Percentiles rank a stretch among this genome's conserved stretches.
phyloP scores from a whole-genome alignment of 371 early-diverging fungal genomes.

The Dichotomocladium elegans region DNA sequence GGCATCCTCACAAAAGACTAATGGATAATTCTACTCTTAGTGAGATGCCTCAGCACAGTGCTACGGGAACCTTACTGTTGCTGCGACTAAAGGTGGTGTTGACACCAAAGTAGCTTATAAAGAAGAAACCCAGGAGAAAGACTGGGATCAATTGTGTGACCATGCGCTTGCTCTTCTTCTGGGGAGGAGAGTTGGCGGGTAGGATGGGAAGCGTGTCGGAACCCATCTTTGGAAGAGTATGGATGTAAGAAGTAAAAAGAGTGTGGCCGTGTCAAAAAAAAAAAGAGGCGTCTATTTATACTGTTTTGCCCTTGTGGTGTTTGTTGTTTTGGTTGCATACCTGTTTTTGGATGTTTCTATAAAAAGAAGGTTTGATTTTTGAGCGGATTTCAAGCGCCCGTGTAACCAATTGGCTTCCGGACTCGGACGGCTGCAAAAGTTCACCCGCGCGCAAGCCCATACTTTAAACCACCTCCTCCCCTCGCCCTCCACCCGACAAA shows the following conservation, averaged over 20 bases:
- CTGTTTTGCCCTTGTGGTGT: too few relatives aligned
- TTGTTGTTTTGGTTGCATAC: too few relatives aligned
- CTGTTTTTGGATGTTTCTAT: too few relatives aligned
- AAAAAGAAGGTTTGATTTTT: too few relatives aligned
- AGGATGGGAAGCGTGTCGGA: neutral
- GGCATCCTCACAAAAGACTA: neutral
- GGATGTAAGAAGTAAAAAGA: neutral
- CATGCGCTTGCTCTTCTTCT: too few relatives aligned
- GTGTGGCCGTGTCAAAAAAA: neutral
- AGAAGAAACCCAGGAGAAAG: conserved; percentile 9
- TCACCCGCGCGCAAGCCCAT: too few relatives aligned
- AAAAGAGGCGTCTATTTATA: neutral
- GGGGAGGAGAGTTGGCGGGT: neutral
- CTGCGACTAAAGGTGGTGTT: neutral
- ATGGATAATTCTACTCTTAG: neutral
- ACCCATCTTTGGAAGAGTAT: neutral
- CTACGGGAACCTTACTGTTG: neutral
- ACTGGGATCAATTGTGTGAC: conserved; percentile 7
- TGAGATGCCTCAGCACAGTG: too few relatives aligned
- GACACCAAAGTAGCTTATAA: conserved; percentile 4
- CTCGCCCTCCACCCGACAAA: too few relatives aligned
- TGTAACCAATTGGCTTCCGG: too few relatives aligned
- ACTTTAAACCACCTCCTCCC: too few relatives aligned
- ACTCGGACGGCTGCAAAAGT: too few relatives aligned
- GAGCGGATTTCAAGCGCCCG: too few relatives aligned